These are phyloP conservation scores for Xylaria arbuscula DNA, from an alignment of 2,329 filamentous ascomycete species.

Conservation along the genomic window DNA sequence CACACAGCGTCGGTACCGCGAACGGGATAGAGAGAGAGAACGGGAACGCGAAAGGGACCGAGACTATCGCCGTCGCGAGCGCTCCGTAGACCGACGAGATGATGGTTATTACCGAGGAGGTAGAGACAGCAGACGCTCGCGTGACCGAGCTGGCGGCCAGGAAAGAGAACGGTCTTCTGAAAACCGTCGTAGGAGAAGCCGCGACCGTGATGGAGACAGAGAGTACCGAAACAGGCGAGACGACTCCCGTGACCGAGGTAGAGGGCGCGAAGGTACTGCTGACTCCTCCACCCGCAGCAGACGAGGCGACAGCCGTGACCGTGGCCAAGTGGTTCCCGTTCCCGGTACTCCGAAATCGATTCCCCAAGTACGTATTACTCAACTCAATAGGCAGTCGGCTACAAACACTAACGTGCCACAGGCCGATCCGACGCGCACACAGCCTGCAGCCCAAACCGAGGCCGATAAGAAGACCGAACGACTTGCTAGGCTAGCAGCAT, in stretches of 20 bases:
- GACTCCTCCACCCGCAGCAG: constrained; percentile 75
- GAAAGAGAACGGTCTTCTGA: constrained; percentile 67
- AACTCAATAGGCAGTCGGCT: background rate
- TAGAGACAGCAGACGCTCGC: constrained; percentile 73
- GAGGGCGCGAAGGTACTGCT: constrained; percentile 75
- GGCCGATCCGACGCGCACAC: constrained; percentile 63
- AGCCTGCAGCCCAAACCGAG: constrained; percentile 68
- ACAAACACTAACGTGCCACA: constrained; percentile 51
- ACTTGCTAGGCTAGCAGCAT: constrained; percentile 84
- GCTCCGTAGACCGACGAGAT: constrained; percentile 74
- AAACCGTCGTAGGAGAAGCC: constrained; percentile 69
- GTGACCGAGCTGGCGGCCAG: constrained; percentile 66
- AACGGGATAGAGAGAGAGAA: constrained; percentile 60
- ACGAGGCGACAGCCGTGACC: constrained; percentile 70
- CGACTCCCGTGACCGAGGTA: constrained; percentile 74
- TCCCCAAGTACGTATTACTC: constrained; percentile 65
- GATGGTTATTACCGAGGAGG: constrained; percentile 67
- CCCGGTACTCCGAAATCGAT: constrained; percentile 62
- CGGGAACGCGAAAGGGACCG: constrained; percentile 62
- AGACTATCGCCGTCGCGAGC: constrained; percentile 75
- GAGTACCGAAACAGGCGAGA: constrained; percentile 77
- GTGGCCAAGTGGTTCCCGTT: constrained; percentile 61
- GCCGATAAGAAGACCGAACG: constrained; percentile 83
- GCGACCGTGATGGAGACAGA: constrained; percentile 66
- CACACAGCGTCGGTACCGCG: constrained; percentile 68